Evolutionary conservation across 2,329 filamentous ascomycete species (phyloP), one percentile per base, ranked within the genome.

Genomic region (Conoideocrella luteorostrata): DNA sequence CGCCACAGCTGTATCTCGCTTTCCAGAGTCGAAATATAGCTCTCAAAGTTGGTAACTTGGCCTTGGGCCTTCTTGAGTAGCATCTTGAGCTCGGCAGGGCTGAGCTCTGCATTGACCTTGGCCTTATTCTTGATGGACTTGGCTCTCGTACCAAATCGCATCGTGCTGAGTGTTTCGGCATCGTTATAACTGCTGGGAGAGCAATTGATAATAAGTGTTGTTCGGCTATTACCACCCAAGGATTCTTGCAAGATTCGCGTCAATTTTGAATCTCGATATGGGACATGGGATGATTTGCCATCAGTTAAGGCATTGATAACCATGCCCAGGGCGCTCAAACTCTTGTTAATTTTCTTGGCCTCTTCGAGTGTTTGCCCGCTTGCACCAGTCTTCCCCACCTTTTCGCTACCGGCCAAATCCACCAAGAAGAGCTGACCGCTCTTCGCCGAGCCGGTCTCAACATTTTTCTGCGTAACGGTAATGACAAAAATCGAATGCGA

Each of bases 91-190:
- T 98, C 93, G 11, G 89, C 82, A 36, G 93, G 93, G 58, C 91
- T 97, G 57, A 98, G 79, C 66, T 98, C 93, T 36, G 91, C 90
- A 62, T 98, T 98, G 77, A 98, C 86, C 84, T 97, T 98, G 67
- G 93, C 93, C 77, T 97, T 97, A 74, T 97, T 97, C 84, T 97
- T 96, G 73, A 98, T 98, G 0, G 88, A 87, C 74, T 98, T 98
- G 46, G 93, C 93, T 62, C 93, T 78, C 68, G 93, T 94, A 72
- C 93, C 93, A 61, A 97, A 98, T 36, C 90, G 81, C 48, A 98
- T 70, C 1, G 93, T 98, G 52, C 89, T 85, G 39, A 97, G 70
- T 0, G 93, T 97, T 70, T 98, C 93, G 43, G 84, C 81, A 68
- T 96, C 91, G 72, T 98, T 97, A 72, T 97, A 97, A 62, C 88